Base-by-base conservation (phyloP, 2,329 filamentous ascomycete genomes). In the Lachnellula arida region DNA sequence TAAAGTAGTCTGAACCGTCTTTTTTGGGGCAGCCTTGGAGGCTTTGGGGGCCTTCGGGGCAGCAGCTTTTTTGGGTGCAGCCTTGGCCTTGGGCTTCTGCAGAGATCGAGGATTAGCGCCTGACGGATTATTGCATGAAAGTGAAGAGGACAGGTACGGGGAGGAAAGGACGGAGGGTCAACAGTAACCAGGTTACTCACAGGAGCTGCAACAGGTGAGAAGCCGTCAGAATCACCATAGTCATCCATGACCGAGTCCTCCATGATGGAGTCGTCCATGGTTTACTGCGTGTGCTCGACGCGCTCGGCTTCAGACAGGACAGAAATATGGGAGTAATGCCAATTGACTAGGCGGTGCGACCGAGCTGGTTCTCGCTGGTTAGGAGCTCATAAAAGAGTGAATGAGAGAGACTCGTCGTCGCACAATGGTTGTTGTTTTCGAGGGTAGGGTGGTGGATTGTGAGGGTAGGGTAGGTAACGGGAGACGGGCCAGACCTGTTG, bases 241-340 rank as follows among this genome's bases (percentile, higher is more conserved):
- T 76, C 72, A 46, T 81, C 78, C 63, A 85, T 84, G 65, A 79
- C 75, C 49, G 82, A 83, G 63, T 85, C 84, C 54, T 83, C 81
- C 72, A 84, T 79, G 44, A 73, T 73, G 12, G 63, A 67, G 53
- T 68, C 64, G 44, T 64, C 65, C 60, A 65, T 64, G 46, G 46
- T 57, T 32, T 23, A 43, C 44, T 42, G 34, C 14, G 46, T 47
- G 23, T 11, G 37, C 12, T 46, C 39, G 12, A 50, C 53, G 42
- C 50, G 47, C 14, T 37, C 14, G 34, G 34, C 34, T 19, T 37
- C 19, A 35, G 48, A 11, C 23, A 32, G 37, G 37, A 55, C n/a
- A 11, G 32, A 43, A 46, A 48, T 19, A 39, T 23, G 25, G 49
- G 7, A 5, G 34, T n/a, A 28, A 19, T 8, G 22, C 39, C 17